Conservation (phyloP, 495 filamentous ascomycete species). For the Aspergillus funiculosus region DNA sequence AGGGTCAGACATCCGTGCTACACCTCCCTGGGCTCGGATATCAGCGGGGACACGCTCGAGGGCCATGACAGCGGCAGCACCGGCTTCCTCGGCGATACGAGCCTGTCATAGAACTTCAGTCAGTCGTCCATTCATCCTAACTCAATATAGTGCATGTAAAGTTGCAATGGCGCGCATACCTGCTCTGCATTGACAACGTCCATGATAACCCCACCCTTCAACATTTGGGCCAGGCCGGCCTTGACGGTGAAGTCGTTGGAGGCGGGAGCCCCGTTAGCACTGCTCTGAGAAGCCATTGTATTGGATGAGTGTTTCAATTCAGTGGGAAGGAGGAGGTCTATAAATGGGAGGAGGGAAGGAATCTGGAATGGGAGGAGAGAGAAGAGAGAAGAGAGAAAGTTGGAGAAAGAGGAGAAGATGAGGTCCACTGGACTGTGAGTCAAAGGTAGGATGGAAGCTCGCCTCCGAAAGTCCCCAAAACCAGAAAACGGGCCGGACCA, state of each 20-base stretch:
- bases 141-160: neutral
- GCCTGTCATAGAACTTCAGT: constrained; percentile 54
- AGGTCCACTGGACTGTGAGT: constrained; percentile 16
- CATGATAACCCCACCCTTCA: constrained; percentile 99
- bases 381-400: constrained; percentile 3
- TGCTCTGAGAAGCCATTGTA: constrained; percentile 34
- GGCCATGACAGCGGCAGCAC: constrained; percentile 95
- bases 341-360: constrained; percentile 2
- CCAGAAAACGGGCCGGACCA: too few species aligned
- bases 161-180: constrained; percentile 35
- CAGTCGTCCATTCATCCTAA: constrained; percentile 2
- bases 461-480: too few species aligned
- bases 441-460: constrained; percentile 9
- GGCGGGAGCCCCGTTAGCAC: constrained; percentile 26
- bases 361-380: constrained; percentile 2
- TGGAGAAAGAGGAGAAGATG: constrained; percentile 1
- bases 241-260: constrained; percentile 68
- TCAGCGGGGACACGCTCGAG: constrained; percentile 96
- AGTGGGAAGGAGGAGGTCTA: constrained; percentile 7
- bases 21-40: constrained; percentile 86
- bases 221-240: constrained; percentile 90
- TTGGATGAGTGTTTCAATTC: constrained; percentile 1
- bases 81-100: constrained; percentile 94
- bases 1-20: constrained; percentile 96
- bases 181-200: constrained; percentile 93